These are phyloP conservation scores for Nectriaceae sp. DNA, from an alignment of 2,329 filamentous ascomycete genomes.

Conservation along the genomic window DNA sequence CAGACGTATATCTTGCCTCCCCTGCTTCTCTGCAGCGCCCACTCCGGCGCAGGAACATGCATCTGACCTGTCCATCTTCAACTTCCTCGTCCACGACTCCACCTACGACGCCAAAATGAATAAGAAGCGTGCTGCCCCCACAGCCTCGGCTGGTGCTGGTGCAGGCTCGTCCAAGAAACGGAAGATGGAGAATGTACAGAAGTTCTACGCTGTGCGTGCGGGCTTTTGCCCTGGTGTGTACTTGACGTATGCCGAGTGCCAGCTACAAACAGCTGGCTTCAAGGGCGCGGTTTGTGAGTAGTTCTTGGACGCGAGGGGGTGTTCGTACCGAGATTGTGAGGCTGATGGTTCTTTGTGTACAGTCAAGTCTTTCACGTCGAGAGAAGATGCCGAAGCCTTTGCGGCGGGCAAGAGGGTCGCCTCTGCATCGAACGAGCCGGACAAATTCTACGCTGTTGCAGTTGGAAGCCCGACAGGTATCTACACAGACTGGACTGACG, in stretches of 20 bases:
- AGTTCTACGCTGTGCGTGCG: conserved; percentile 64
- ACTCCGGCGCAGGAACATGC: conserved; percentile 20
- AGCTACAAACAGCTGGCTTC: conserved; percentile 61
- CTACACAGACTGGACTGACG: conserved; percentile 67
- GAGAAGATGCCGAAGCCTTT: conserved; percentile 78
- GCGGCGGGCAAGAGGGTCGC: conserved; percentile 58
- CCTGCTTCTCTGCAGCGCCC: conserved; percentile 14
- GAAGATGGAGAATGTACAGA: conserved; percentile 50
- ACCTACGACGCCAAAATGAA: conserved; percentile 25
- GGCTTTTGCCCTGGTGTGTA: conserved; percentile 64
- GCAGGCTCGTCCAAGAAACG: conserved; percentile 44
- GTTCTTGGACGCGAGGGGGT: background rate
- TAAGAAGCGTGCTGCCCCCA: conserved; percentile 32
- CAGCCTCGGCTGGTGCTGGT: conserved; percentile 13
- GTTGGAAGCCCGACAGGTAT: conserved; percentile 60
- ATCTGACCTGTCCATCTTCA: conserved; percentile 26
- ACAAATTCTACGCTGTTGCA: conserved; percentile 62
- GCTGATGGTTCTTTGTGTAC: conserved; percentile 12
- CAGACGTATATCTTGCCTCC: conserved; percentile 10
- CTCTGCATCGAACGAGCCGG: conserved; percentile 41
- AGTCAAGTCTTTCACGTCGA: conserved; percentile 80
- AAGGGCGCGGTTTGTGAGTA: conserved; percentile 68
- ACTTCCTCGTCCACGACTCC: conserved; percentile 17
- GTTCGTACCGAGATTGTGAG: background rate
- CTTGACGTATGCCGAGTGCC: conserved; percentile 60